Evolutionary conservation across 2,329 filamentous ascomycete species (phyloP).

Genomic region (Trichoderma aggressivum): DNA sequence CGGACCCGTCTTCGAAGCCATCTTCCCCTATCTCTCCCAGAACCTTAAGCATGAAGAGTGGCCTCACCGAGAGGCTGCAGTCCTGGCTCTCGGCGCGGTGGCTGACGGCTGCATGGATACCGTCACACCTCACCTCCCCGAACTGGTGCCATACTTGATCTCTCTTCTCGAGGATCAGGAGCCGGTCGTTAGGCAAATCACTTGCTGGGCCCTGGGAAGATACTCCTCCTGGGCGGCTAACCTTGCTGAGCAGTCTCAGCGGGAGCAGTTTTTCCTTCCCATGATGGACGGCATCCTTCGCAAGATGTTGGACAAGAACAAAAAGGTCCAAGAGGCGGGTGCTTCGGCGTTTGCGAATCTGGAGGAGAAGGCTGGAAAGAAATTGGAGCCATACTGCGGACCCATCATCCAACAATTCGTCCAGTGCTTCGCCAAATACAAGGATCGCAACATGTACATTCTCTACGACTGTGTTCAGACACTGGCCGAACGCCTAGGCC

Average conservation of each 20-base stretch:
- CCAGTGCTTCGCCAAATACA: slow-evolving; percentile 88
- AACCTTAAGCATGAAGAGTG: slow-evolving; percentile 87
- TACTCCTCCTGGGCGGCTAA: slow-evolving; percentile 91
- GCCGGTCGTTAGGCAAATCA: slow-evolving; percentile 92
- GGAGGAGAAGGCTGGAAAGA: slow-evolving; percentile 84
- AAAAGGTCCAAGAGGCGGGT: slow-evolving; percentile 94
- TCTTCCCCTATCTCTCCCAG: slow-evolving; percentile 85
- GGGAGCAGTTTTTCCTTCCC: slow-evolving; percentile 80
- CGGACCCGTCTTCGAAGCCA: slow-evolving; percentile 81
- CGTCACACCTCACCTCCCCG: slow-evolving; percentile 84
- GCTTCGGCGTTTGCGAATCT: slow-evolving; percentile 95
- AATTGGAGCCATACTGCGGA: slow-evolving; percentile 78
- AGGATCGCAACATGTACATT: slow-evolving; percentile 98
- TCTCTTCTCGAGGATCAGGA: slow-evolving; percentile 79
- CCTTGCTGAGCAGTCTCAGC: slow-evolving; percentile 63
- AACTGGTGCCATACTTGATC: slow-evolving; percentile 87
- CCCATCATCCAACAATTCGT: slow-evolving; percentile 93
- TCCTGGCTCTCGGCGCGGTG: slow-evolving; percentile 89
- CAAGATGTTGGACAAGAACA: slow-evolving; percentile 96
- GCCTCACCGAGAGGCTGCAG: slow-evolving; percentile 89
- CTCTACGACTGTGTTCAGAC: slow-evolving; percentile 98
- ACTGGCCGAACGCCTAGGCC: slow-evolving; percentile 84
- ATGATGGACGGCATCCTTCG: slow-evolving; percentile 95
- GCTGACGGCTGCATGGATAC: slow-evolving; percentile 91
- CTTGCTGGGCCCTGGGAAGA: slow-evolving; percentile 92